Percentiles rank a stretch among this genome's conserved stretches.
Evolutionary conservation across 257 asterid species (phyloP).

Genomic region (Rhazya stricta): DNA sequence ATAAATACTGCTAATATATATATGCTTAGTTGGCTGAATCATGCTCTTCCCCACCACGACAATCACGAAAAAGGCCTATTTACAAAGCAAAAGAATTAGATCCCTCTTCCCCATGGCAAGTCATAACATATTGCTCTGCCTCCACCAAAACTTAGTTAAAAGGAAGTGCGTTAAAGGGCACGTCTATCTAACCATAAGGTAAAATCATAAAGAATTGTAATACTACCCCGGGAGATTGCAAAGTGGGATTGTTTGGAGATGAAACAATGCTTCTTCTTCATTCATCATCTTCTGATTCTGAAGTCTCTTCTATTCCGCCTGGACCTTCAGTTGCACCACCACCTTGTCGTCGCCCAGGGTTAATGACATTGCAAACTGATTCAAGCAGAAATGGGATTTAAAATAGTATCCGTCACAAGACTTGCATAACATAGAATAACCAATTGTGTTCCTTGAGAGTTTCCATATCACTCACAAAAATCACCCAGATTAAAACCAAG

Average conservation of each 20-base stretch:
- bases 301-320: conserved; percentile 32
- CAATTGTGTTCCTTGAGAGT: neutral
- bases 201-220: neutral
- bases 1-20: neutral
- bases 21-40: neutral
- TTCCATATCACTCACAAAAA: neutral
- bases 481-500: neutral
- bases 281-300: conserved; percentile 55
- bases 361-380: conserved; percentile 37
- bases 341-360: conserved; percentile 41
- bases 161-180: conserved; percentile 1
- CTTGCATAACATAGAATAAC: neutral
- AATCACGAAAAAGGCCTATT: neutral
- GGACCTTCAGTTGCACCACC: conserved; percentile 46
- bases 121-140: neutral
- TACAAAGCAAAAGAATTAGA: neutral
- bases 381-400: conserved; percentile 14
- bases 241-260: too few species aligned
- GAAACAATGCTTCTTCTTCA: neutral
- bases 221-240: neutral
- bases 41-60: neutral
- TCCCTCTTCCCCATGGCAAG: neutral
- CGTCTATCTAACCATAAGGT: neutral
- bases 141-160: conserved; percentile 1
- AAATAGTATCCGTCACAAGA: neutral